Evolutionary conservation across 441 rosid genomes (phyloP).

Genomic region (Populus hybrid): DNA sequence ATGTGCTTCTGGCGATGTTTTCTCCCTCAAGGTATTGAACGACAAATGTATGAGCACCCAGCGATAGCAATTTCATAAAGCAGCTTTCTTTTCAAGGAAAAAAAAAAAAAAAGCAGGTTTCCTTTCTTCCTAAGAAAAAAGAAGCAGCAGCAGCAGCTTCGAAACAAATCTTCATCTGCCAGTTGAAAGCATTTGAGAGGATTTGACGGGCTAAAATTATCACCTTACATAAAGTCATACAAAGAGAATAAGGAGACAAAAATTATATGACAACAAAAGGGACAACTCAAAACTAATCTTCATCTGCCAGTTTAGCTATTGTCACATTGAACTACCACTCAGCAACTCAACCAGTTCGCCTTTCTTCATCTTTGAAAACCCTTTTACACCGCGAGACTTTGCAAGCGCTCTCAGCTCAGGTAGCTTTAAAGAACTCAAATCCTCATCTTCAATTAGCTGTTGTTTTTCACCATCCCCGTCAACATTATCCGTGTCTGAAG

Average conservation of each 20-base stretch:
- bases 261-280: slow-evolving; percentile 11
- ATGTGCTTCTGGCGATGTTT: background rate
- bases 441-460: slow-evolving; percentile 22
- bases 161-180: background rate
- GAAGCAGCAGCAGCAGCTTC: background rate
- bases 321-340: slow-evolving; percentile 25
- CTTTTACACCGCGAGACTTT: slow-evolving; percentile 69
- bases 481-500: slow-evolving; percentile 29
- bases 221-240: background rate
- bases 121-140: background rate
- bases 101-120: background rate
- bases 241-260: background rate
- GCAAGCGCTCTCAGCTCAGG: slow-evolving; percentile 62
- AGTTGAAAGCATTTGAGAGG: background rate
- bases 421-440: slow-evolving; percentile 57
- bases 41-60: background rate
- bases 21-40: background rate
- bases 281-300: background rate
- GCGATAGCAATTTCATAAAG: background rate
- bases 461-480: slow-evolving; percentile 32
- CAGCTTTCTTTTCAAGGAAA: background rate
- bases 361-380: slow-evolving; percentile 80
- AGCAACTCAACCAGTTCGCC: slow-evolving; percentile 54
- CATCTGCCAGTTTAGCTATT: background rate
- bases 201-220: background rate